phyloP scores from a whole-genome alignment of 352 stramenopile species.

The Detonula confervacea region DNA sequence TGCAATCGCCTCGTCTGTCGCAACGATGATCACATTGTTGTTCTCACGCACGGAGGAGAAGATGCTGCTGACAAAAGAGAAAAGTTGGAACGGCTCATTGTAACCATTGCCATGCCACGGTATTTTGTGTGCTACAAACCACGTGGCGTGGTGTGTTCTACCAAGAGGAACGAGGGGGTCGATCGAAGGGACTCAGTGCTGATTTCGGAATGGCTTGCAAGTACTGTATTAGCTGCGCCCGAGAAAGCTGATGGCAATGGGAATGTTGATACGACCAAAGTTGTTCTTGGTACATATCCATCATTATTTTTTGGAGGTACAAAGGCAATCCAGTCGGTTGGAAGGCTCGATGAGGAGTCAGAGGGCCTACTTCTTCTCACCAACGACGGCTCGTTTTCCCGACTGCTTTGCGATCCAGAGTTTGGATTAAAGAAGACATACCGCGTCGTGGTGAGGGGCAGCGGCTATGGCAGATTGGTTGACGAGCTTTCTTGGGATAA shows the following conservation, averaged over 20 bases:
- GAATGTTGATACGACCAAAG: not conserved
- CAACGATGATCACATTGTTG: conserved; percentile 22
- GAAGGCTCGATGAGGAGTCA: conserved; percentile 72
- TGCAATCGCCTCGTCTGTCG: conserved; percentile 33
- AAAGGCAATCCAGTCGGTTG: conserved; percentile 63
- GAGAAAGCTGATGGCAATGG: no score
- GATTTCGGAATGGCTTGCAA: conserved; percentile 44
- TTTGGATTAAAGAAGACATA: conserved; percentile 50
- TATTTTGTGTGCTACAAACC: conserved; percentile 54
- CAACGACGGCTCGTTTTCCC: conserved; percentile 62
- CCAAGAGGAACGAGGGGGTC: conserved; percentile 33
- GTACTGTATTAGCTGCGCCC: no score
- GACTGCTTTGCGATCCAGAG: conserved; percentile 43
- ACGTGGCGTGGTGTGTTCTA: conserved; percentile 36
- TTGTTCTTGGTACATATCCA: not conserved
- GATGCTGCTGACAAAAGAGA: not conserved
- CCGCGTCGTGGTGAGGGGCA: conserved; percentile 29
- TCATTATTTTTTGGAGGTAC: not conserved
- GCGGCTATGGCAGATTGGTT: conserved; percentile 1
- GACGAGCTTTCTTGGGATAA: not conserved
- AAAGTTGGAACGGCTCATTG: not conserved
- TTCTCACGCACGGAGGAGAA: not conserved
- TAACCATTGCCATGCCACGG: conserved; percentile 10
- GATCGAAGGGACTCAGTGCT: conserved; percentile 39
- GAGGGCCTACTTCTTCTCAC: conserved; percentile 75